Percentiles rank a stretch among this genome's conserved stretches.
Conservation (phyloP, 2,329 filamentous ascomycete genomes). For the Clarireedia homoeocarpa region DNA sequence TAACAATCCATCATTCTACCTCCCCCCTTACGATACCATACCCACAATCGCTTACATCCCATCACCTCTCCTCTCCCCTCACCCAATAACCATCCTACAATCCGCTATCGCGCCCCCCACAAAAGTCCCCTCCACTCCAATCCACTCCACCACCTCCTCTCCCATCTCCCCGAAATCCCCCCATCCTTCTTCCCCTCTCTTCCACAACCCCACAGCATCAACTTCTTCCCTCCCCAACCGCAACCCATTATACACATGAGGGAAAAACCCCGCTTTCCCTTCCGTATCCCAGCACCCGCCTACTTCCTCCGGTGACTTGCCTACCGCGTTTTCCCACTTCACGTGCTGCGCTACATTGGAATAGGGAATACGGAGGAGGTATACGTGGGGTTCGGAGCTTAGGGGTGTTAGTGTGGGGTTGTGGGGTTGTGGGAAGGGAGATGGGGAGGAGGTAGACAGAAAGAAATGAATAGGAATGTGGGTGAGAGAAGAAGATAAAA, state of each 20-base stretch:
- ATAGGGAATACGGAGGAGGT: constrained; percentile 22
- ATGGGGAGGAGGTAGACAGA: background rate
- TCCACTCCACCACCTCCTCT: background rate
- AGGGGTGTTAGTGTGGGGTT: background rate
- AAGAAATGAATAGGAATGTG: background rate
- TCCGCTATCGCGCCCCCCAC: too few relatives aligned
- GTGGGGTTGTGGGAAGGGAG: background rate
- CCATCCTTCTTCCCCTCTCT: constrained; percentile 10
- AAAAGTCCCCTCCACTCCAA: background rate
- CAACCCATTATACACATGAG: constrained; percentile 25
- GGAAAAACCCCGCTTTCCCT: constrained; percentile 20
- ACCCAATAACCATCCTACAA: too few relatives aligned
- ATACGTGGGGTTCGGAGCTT: constrained; percentile 13
- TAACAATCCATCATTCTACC: too few relatives aligned
- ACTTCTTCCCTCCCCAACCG: constrained; percentile 23
- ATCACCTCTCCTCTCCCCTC: background rate
- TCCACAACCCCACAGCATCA: constrained; percentile 19
- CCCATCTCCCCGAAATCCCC: constrained; percentile 19
- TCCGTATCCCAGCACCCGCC: constrained; percentile 24
- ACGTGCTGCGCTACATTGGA: constrained; percentile 17
- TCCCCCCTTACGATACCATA: too few relatives aligned
- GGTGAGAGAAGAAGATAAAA: background rate
- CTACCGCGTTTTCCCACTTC: constrained; percentile 21
- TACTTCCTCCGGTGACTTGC: constrained; percentile 18
- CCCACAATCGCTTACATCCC: too few relatives aligned